phyloP scores from a whole-genome alignment of 1,284 basidiomycete genomes.

The Vanrija humicola region DNA sequence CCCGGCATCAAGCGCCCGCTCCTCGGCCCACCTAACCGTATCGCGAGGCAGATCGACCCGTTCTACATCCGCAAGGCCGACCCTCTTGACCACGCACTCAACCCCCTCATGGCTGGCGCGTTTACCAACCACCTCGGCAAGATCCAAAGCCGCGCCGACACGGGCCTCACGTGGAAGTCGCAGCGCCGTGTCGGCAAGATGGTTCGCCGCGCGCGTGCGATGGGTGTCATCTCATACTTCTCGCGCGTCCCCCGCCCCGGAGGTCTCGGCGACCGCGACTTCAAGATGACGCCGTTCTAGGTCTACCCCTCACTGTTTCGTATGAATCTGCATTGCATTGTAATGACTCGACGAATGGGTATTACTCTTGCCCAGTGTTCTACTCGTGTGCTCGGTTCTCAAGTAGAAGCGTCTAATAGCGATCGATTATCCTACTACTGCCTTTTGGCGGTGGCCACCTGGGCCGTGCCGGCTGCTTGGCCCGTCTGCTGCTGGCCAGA shows the following conservation, averaged over 20 bases:
- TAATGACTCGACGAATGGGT: no score
- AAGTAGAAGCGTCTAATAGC: no score
- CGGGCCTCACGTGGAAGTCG: constrained; percentile 71
- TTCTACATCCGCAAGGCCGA: constrained; percentile 34
- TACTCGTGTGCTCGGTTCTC: no score
- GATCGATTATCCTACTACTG: no score
- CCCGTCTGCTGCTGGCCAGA: no score
- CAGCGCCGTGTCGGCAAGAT: constrained; percentile 82
- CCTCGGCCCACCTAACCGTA: constrained; percentile 33
- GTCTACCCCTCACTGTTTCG: no score
- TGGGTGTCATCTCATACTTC: constrained; percentile 73
- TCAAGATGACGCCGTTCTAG: background rate
- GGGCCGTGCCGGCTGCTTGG: no score
- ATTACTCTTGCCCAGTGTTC: no score
- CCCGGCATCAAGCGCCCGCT: constrained; percentile 23
- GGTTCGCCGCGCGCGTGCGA: constrained; percentile 83
- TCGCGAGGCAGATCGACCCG: constrained; percentile 41
- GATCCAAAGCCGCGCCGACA: constrained; percentile 66
- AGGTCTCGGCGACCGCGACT: constrained; percentile 15
- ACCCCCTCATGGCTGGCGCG: constrained; percentile 62
- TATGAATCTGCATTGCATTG: no score
- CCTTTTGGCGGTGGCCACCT: no score
- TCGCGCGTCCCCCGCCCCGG: constrained; percentile 21
- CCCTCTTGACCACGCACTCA: constrained; percentile 50
- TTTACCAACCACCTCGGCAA: constrained; percentile 83